phyloP scores from a whole-genome alignment of 768 basidiomycete species.

The Rossbeevera mucosa region DNA sequence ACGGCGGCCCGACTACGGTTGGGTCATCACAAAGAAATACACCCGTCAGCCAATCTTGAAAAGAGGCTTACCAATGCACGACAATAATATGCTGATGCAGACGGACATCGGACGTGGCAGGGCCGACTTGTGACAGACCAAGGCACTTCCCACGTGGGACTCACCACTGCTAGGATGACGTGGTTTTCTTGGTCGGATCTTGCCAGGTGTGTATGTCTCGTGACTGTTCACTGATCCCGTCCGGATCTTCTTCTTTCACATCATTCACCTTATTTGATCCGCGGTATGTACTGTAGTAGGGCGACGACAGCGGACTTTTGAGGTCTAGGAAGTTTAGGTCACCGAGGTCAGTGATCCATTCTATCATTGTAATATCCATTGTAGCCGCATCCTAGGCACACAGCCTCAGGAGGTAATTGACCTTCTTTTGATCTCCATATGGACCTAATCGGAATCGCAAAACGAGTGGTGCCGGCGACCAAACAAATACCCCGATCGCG shows the following conservation, averaged over 20 bases:
- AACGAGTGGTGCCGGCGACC: background rate
- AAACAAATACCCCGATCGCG: no score
- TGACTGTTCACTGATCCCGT: background rate
- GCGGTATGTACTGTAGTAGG: background rate
- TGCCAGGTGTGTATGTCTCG: background rate
- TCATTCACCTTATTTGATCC: background rate
- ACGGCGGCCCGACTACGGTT: background rate
- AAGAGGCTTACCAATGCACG: background rate
- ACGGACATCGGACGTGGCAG: background rate
- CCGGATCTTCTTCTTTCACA: background rate
- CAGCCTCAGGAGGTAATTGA: background rate
- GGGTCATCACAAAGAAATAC: no score
- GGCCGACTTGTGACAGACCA: background rate
- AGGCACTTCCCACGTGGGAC: background rate
- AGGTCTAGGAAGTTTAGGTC: background rate
- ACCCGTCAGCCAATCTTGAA: background rate
- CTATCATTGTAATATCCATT: no score
- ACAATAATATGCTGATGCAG: background rate
- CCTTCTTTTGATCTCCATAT: background rate
- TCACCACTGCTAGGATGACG: background rate
- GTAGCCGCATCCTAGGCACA: background rate
- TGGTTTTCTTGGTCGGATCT: no score
- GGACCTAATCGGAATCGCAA: background rate
- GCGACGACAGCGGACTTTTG: background rate
- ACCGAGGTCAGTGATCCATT: background rate